Evolutionary conservation across 2,329 filamentous ascomycete species (phyloP), one percentile per base, ranked within the genome.

Genomic region (Claviceps spartinae): DNA sequence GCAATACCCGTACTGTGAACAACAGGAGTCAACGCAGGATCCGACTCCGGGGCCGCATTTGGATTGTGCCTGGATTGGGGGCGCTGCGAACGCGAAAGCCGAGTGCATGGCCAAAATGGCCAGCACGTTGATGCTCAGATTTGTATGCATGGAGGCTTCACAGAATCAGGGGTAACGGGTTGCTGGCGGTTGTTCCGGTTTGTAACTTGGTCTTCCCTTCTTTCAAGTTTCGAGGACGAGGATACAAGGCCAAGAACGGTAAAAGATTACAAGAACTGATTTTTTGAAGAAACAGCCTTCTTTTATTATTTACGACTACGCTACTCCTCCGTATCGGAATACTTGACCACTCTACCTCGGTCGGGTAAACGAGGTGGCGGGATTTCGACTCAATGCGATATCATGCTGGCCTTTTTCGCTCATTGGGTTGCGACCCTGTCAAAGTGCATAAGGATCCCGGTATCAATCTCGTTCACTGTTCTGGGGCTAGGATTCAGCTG

Each of bases 1-100:
- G 60, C 69, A 71, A 56, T 62, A 66, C 38, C 67, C 67, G 49
- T 57, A 58, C 51, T 62, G 65, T 16, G 68, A 70, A 51, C 68
- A 71, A 48, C 68, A 71, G 38, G 55, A 51, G 16, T 64, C 63
- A 9, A 54, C 24, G 53, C 68, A 71, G 36, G 60, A 63, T 42
- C 68, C 68, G 51, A 65, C 56, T 18, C 65, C 66, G 38, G 59
- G 58, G 44, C 68, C 68, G 55, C 68, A 70, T 14, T 7, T 45
- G n/a, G 49, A 26, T 6, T 11, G 1, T 14, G 4, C 22, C 14
- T n/a, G 5, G 14, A 44, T 38, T 16, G 24, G 48, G 16, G 7
- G 8, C 6, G 44, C 44, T 11, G 45, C 30, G 2, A 16, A 18
- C 22, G 6, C 13, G 4, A 16, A 40, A 5, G 24, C 24, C 18